These are phyloP conservation scores for Ophiocordyceps unilateralis DNA, from an alignment of 2,329 filamentous ascomycete genomes.

Conservation along the genomic window DNA sequence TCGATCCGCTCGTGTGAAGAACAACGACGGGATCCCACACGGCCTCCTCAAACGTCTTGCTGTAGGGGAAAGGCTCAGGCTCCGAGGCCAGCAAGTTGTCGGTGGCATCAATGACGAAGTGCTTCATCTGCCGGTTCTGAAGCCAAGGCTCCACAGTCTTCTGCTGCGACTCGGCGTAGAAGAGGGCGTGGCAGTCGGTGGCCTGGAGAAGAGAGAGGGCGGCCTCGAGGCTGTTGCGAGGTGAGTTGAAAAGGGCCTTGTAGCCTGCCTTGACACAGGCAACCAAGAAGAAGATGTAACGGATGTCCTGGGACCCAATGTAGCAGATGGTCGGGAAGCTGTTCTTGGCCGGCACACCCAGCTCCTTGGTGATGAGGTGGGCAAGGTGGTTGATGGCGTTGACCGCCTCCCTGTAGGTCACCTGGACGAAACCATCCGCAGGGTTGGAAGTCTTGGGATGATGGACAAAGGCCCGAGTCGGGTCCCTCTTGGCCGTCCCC, in stretches of 20 bases:
- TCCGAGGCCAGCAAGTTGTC: constrained; percentile 17
- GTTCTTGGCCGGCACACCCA: constrained; percentile 7
- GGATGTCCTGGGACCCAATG: constrained; percentile 9
- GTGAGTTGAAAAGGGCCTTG: constrained; percentile 4
- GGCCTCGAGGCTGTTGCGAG: constrained; percentile 4
- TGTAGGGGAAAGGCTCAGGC: constrained; percentile 9
- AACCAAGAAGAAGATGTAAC: constrained; percentile 5
- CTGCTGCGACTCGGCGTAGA: constrained; percentile 8
- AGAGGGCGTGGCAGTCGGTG: constrained; percentile 23
- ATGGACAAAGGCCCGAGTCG: constrained; percentile 19
- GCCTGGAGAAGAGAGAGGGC: constrained; percentile 20
- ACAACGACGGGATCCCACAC: constrained; percentile 3
- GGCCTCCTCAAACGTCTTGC: constrained; percentile 3
- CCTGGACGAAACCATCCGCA: constrained; percentile 11
- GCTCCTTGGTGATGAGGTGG: constrained; percentile 20
- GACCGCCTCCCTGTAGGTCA: constrained; percentile 10
- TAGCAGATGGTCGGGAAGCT: constrained; percentile 18
- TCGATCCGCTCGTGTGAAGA: constrained; percentile 5
- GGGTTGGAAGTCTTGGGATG: constrained; percentile 11
- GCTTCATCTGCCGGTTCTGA: constrained; percentile 13
- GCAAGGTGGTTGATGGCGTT: constrained; percentile 14
- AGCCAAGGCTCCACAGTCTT: constrained; percentile 4
- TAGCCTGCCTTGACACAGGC: constrained; percentile 4
- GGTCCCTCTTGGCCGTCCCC: constrained; percentile 7
- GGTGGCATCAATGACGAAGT: constrained; percentile 14